Evolutionary conservation across 2,329 filamentous ascomycete genomes (phyloP).

Genomic region (Purpureocillium takamizusanense): DNA sequence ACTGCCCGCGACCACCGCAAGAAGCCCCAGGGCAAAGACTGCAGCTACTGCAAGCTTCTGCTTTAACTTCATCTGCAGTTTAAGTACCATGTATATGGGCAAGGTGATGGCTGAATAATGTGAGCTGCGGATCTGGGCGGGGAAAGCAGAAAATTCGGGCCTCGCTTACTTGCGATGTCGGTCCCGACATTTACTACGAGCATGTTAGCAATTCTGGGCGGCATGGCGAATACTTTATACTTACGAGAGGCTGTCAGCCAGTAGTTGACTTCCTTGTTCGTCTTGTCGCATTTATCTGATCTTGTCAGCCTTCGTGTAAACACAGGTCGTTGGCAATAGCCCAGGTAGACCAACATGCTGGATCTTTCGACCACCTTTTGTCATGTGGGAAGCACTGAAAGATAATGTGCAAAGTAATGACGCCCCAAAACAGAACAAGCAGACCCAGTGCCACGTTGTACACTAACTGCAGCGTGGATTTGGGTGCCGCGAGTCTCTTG

Average conservation of each 20-base stretch:
- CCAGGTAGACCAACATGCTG: slow-evolving; percentile 8
- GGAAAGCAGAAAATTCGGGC: too few relatives aligned
- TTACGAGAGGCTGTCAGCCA: too few relatives aligned
- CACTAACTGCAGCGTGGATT: slow-evolving; percentile 22
- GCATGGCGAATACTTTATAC: too few relatives aligned
- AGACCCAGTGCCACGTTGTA: slow-evolving; percentile 25
- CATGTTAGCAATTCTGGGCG: too few relatives aligned
- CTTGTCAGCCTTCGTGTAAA: too few relatives aligned
- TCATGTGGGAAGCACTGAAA: slow-evolving; percentile 27
- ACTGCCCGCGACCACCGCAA: slow-evolving; percentile 22
- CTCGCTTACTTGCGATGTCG: too few relatives aligned
- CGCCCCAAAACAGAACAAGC: slow-evolving; percentile 17
- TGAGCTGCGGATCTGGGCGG: slow-evolving; percentile 2
- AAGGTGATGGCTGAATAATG: slow-evolving; percentile 16
- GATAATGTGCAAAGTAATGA: slow-evolving; percentile 28
- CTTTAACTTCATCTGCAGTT: slow-evolving; percentile 22
- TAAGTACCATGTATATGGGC: slow-evolving; percentile 24
- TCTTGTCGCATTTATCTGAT: too few relatives aligned
- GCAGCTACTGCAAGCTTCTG: slow-evolving; percentile 21
- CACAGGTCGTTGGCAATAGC: too few relatives aligned
- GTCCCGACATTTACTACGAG: too few relatives aligned
- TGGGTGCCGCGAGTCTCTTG: slow-evolving; percentile 26
- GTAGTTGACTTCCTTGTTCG: too few relatives aligned
- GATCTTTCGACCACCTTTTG: slow-evolving; percentile 20
- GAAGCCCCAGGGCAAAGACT: slow-evolving; percentile 20